Percentiles rank a stretch among this genome's conserved stretches.
Conservation (phyloP, 305 asterid genomes). For the Euphrasia arctica region DNA sequence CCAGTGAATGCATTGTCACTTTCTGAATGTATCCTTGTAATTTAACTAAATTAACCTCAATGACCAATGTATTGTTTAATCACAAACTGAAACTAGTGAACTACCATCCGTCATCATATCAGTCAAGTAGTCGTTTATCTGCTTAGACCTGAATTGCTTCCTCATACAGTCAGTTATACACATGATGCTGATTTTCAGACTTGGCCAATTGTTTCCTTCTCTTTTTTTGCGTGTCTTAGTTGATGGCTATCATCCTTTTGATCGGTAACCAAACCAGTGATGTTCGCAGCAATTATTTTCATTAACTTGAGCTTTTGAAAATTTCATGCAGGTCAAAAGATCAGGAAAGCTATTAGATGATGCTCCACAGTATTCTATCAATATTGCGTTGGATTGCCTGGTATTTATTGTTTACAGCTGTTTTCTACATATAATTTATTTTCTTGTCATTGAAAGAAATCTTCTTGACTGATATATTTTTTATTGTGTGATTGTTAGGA, state of each 20-base stretch:
- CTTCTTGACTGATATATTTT: constrained; percentile 28
- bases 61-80: background rate
- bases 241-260: constrained; percentile 14
- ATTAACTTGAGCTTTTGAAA: constrained; percentile 30
- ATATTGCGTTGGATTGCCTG: constrained; percentile 55
- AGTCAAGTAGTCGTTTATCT: constrained; percentile 4
- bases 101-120: constrained; percentile 8
- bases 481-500: constrained; percentile 45
- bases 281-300: constrained; percentile 17
- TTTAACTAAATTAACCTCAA: constrained; percentile 14
- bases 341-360: constrained; percentile 79
- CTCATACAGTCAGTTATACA: background rate
- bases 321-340: constrained; percentile 74
- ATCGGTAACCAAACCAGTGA: constrained; percentile 20
- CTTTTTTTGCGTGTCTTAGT: constrained; percentile 2
- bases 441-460: constrained; percentile 22
- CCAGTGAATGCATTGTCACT: background rate
- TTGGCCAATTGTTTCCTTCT: constrained; percentile 14
- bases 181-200: constrained; percentile 7
- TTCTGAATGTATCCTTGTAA: background rate
- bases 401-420: constrained; percentile 36
- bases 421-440: constrained; percentile 18
- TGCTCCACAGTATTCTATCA: constrained; percentile 75
- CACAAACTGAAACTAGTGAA: background rate
- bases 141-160: constrained; percentile 13